Conservation (phyloP, 495 filamentous ascomycete species). For the Tuber indicum region DNA sequence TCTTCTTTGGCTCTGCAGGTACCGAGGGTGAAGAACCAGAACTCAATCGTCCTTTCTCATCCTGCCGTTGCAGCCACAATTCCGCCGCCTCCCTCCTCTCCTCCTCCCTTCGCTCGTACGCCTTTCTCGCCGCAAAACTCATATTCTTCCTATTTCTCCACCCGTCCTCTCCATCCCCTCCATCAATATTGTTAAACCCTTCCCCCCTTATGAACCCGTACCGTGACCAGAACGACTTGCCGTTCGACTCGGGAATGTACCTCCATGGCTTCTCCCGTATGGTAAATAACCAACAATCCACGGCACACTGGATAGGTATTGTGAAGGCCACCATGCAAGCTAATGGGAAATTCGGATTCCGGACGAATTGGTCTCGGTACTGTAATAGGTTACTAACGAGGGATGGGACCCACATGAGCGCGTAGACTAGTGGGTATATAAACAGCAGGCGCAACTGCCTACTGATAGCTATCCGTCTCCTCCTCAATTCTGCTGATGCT, state of each 20-base stretch:
- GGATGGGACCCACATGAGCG: slow-evolving; percentile 66
- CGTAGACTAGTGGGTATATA: slow-evolving; percentile 64
- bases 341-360: slow-evolving; percentile 52
- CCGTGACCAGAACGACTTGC: slow-evolving; percentile 41
- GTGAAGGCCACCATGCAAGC: slow-evolving; percentile 52
- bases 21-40: not conserved
- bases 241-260: slow-evolving; percentile 49
- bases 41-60: slow-evolving; percentile 17
- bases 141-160: slow-evolving; percentile 39
- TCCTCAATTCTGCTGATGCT: slow-evolving; percentile 24
- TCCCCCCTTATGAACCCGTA: slow-evolving; percentile 38
- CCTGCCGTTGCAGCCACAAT: slow-evolving; percentile 29
- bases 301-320: slow-evolving; percentile 56
- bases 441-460: slow-evolving; percentile 64
- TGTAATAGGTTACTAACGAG: slow-evolving; percentile 57
- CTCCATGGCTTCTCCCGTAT: slow-evolving; percentile 64
- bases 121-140: slow-evolving; percentile 40
- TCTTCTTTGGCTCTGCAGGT: slow-evolving; percentile 11
- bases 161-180: slow-evolving; percentile 25
- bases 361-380: slow-evolving; percentile 52
- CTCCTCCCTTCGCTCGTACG: slow-evolving; percentile 39
- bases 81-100: slow-evolving; percentile 39
- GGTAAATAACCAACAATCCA: slow-evolving; percentile 61
- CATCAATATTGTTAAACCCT: slow-evolving; percentile 6
- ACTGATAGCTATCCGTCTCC: slow-evolving; percentile 51